Conservation (phyloP, 345 rosid species). For the Syzygium jambos region DNA sequence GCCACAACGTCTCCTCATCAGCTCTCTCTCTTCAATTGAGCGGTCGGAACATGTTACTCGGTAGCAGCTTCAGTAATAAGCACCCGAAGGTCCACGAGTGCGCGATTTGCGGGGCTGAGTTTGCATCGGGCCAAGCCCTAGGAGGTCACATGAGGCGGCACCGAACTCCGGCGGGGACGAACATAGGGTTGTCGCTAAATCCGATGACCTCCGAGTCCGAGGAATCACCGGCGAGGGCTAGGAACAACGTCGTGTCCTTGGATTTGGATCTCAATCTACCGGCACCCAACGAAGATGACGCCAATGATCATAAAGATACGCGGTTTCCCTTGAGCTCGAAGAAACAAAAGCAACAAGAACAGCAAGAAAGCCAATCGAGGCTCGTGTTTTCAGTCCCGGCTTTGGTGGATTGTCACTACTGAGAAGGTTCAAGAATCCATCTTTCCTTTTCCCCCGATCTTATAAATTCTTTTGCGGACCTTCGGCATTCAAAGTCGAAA, state of each 20-base stretch:
- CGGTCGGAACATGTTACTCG: conserved; percentile 6
- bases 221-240: conserved; percentile 12
- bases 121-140: conserved; percentile 87
- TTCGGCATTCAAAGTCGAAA: not conserved
- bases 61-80: conserved; percentile 5
- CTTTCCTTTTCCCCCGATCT: not conserved
- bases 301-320: not conserved
- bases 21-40: conserved; percentile 56
- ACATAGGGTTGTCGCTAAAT: conserved; percentile 31
- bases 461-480: not conserved
- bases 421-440: not conserved
- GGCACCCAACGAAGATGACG: conserved; percentile 65
- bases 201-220: conserved; percentile 31
- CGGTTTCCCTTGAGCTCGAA: not conserved
- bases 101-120: conserved; percentile 80
- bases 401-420: conserved; percentile 97
- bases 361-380: conserved; percentile 2
- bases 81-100: conserved; percentile 73
- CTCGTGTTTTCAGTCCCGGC: conserved; percentile 66
- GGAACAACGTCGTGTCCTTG: conserved; percentile 31
- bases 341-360: conserved; percentile 11
- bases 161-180: conserved; percentile 27
- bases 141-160: conserved; percentile 99
- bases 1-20: conserved; percentile 25
- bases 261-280: conserved; percentile 97